phyloP scores from a whole-genome alignment of 2,329 filamentous ascomycete species.

The Chaetomium strumarium region DNA sequence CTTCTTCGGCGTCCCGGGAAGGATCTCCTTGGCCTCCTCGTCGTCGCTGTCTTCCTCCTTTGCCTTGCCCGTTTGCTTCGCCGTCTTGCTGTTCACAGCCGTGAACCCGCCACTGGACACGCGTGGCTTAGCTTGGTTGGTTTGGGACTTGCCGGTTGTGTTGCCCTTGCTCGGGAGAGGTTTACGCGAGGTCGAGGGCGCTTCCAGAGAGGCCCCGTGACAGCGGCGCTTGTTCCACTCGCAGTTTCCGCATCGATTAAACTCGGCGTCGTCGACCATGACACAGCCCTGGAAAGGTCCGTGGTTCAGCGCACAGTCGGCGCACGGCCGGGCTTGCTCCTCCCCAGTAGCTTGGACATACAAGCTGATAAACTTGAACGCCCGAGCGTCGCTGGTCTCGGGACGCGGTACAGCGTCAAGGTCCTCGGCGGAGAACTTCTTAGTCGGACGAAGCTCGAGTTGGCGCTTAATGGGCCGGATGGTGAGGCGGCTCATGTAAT shows the following conservation, averaged over 20 bases:
- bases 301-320: conserved; percentile 36
- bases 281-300: conserved; percentile 43
- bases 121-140: background rate
- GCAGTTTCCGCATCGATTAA: conserved; percentile 46
- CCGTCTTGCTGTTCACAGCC: conserved; percentile 18
- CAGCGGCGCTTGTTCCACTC: conserved; percentile 40
- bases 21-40: background rate
- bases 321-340: conserved; percentile 35
- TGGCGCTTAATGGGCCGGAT: conserved; percentile 34
- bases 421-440: conserved; percentile 36
- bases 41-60: background rate
- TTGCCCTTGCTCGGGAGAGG: background rate
- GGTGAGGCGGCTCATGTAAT: conserved; percentile 35
- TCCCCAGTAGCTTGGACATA: conserved; percentile 47
- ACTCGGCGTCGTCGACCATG: conserved; percentile 36
- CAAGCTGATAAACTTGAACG: conserved; percentile 42
- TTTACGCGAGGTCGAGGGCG: conserved; percentile 6
- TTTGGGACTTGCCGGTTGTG: background rate
- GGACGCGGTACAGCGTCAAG: conserved; percentile 38
- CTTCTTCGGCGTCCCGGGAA: conserved; percentile 1
- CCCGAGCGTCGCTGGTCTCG: conserved; percentile 32
- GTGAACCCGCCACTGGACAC: conserved; percentile 20
- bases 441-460: conserved; percentile 38
- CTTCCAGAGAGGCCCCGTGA: conserved; percentile 16
- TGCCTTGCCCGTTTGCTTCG: background rate